These are phyloP conservation scores for Argentina anserina DNA, from an alignment of 306 rosid species.

Conservation along the genomic window DNA sequence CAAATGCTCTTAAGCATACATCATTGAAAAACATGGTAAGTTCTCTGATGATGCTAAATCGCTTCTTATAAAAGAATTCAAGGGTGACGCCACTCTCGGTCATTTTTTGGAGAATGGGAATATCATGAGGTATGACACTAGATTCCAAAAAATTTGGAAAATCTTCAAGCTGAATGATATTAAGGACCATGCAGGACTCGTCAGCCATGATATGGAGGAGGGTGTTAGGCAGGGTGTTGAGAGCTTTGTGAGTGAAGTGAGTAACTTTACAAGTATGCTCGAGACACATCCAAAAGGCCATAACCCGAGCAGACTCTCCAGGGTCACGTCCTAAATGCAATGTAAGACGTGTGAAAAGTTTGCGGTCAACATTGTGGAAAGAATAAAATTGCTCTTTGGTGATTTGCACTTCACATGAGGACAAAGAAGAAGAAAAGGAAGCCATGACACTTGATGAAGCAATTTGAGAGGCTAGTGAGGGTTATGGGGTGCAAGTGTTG, in stretches of 20 bases:
- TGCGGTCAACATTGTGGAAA: constrained; percentile 55
- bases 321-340: constrained; percentile 36
- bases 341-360: constrained; percentile 43
- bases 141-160: background rate
- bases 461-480: background rate
- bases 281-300: constrained; percentile 65
- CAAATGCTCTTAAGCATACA: constrained; percentile 48
- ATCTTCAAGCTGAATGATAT: constrained; percentile 26
- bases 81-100: constrained; percentile 25
- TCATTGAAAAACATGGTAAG: constrained; percentile 22
- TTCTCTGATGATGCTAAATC: constrained; percentile 18
- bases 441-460: constrained; percentile 4
- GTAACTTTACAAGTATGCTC: constrained; percentile 21
- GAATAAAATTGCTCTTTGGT: constrained; percentile 44
- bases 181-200: constrained; percentile 35
- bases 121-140: background rate
- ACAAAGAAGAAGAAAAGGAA: background rate
- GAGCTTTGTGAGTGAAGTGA: constrained; percentile 8
- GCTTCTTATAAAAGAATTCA: constrained; percentile 31
- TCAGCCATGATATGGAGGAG: constrained; percentile 28
- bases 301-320: constrained; percentile 28
- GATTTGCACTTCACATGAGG: background rate
- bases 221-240: constrained; percentile 27
- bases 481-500: background rate
- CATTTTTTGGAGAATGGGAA: constrained; percentile 39